Percentiles rank a stretch among this genome's conserved stretches.
phyloP scores from a whole-genome alignment of 163 green algal genomes.

The Scenedesmus sp. region DNA sequence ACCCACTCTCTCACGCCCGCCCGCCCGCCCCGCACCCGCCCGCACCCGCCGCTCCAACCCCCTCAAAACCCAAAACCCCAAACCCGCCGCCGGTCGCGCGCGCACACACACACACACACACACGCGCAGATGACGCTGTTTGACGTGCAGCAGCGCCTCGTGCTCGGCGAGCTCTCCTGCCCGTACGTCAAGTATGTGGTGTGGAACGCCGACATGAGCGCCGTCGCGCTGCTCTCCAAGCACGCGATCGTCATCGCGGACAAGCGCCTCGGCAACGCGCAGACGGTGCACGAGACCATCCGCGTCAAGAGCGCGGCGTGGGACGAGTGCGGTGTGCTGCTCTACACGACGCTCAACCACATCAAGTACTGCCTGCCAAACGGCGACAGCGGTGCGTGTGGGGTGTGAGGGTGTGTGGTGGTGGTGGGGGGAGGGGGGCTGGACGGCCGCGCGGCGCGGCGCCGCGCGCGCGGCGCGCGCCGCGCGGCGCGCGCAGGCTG shows the following conservation, averaged over 20 bases:
- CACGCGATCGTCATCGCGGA: slow-evolving; percentile 97
- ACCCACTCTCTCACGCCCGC: no score
- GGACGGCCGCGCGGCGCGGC: no score
- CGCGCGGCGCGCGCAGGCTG: no score
- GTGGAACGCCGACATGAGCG: slow-evolving; percentile 94
- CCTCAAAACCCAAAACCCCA: no score
- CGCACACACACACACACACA: no score
- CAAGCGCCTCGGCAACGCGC: slow-evolving; percentile 88
- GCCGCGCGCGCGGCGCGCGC: no score
- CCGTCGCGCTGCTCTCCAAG: slow-evolving; percentile 97
- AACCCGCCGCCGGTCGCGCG: no score
- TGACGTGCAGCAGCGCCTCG: slow-evolving; percentile 93
- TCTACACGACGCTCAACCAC: slow-evolving; percentile 99
- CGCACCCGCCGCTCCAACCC: no score
- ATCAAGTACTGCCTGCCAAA: slow-evolving; percentile 99
- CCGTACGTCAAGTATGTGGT: slow-evolving; percentile 98
- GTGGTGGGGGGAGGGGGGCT: no score
- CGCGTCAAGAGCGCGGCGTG: slow-evolving; percentile 90
- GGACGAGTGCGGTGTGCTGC: slow-evolving; percentile 95
- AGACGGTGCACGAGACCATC: slow-evolving; percentile 98
- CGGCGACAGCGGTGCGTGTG: no score
- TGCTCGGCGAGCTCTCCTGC: slow-evolving; percentile 88
- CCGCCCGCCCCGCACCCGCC: no score
- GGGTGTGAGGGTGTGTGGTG: no score
- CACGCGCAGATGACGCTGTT: slow-evolving; percentile 78